Base-by-base conservation (phyloP, 805 yeast species). In the Candida andamanensis region DNA sequence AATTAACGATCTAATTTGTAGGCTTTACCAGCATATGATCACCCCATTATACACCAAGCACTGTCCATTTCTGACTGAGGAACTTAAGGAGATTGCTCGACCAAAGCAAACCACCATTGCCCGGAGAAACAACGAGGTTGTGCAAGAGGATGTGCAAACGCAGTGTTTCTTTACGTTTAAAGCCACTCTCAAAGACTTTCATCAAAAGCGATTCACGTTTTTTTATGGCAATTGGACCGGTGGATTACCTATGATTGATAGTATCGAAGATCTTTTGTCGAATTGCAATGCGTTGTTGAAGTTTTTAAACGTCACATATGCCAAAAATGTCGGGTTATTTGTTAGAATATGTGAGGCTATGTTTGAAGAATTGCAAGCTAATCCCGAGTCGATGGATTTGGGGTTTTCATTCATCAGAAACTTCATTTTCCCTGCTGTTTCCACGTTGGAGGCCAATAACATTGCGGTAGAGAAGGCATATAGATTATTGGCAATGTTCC, bases 361-460 rank as follows among this genome's bases (percentile, higher is more conserved):
- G 9, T 40, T 54, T 3, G 34, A 49, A 16, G 71, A 69, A 32
- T 50, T 76, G 23, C 3, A 13, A 9, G 30, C 32, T 10, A 32
- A 29, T 4, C 32, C 44, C 6, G 33, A 28, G 2, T 19, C 11
- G 22, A 37, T 40, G 2, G 45, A 47, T 19, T 46, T 34, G 12
- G 60, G 94, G 87, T 62, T 80, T 29, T 71, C 70, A 26, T 82
- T 68, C 44, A 72, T 69, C 45, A 69, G 95, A 40, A 72, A 75
- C 37, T 80, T 69, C 44, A 62, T 90, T 2, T 69, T 84, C 17
- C 90, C 92, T 0, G 64, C 79, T 0, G 56, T 81, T 15, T 61
- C 72, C 1, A 54, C 76, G 17, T 53, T 79, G 4, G 70, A 64
- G 10, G 70, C 70, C 12, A 79, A 80, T 44, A 72, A 85, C 9